Evolutionary conservation across 2,329 filamentous ascomycete genomes (phyloP).

Genomic region (Acarospora socialis): DNA sequence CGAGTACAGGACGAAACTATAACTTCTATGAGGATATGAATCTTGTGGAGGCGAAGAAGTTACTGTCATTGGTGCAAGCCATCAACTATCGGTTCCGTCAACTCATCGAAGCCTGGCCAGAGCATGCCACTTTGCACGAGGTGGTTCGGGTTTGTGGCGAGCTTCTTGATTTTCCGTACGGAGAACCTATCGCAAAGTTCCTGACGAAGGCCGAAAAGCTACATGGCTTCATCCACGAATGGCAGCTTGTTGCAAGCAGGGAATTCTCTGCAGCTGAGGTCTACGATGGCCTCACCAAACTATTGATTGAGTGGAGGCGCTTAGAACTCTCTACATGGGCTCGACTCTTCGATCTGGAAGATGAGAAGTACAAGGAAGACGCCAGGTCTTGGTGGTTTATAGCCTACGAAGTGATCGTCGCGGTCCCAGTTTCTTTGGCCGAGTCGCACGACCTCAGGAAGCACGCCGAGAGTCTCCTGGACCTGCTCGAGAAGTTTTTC

Average conservation of each 20-base stretch:
- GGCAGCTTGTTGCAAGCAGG: slow-evolving; percentile 83
- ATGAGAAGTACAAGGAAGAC: slow-evolving; percentile 57
- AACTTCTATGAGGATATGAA: slow-evolving; percentile 88
- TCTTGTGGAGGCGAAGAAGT: slow-evolving; percentile 55
- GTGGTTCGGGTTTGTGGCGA: slow-evolving; percentile 62
- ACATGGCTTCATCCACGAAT: slow-evolving; percentile 74
- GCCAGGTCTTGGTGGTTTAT: slow-evolving; percentile 93
- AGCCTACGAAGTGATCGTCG: slow-evolving; percentile 79
- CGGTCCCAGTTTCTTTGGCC: slow-evolving; percentile 53
- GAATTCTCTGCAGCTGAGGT: slow-evolving; percentile 55
- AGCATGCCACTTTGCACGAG: slow-evolving; percentile 68
- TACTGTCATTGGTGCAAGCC: slow-evolving; percentile 54
- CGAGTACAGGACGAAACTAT: slow-evolving; percentile 37
- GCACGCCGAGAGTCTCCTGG: slow-evolving; percentile 57
- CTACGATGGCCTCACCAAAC: slow-evolving; percentile 64
- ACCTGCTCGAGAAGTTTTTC: slow-evolving; percentile 67
- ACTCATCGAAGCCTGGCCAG: slow-evolving; percentile 49
- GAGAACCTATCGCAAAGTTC: slow-evolving; percentile 73
- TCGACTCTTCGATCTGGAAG: slow-evolving; percentile 72
- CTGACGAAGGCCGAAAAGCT: slow-evolving; percentile 79
- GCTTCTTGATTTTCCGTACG: slow-evolving; percentile 59
- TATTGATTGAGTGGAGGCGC: slow-evolving; percentile 78
- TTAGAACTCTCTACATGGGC: slow-evolving; percentile 89
- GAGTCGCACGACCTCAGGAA: slow-evolving; percentile 44
- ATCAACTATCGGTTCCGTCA: slow-evolving; percentile 59